phyloP scores from a whole-genome alignment of 2,329 filamentous ascomycete genomes.

The Monosporascus sp. region DNA sequence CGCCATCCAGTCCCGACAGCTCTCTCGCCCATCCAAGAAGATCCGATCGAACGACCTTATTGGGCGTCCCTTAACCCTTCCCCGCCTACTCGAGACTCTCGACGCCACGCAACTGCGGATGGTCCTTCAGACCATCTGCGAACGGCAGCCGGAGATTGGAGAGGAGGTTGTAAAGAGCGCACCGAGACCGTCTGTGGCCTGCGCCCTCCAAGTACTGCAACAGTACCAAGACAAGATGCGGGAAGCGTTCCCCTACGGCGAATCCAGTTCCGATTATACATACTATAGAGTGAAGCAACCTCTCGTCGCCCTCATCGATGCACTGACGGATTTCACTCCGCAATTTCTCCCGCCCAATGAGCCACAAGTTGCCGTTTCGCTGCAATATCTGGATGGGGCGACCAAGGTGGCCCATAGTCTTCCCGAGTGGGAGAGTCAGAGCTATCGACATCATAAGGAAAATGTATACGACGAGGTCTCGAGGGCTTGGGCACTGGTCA shows the following conservation, averaged over 20 bases:
- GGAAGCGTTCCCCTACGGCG: conserved; percentile 78
- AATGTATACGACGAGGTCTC: conserved; percentile 95
- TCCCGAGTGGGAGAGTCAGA: conserved; percentile 83
- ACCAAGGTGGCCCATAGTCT: conserved; percentile 86
- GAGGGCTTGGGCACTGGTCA: conserved; percentile 86
- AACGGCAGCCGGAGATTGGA: conserved; percentile 79
- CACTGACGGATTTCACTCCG: conserved; percentile 88
- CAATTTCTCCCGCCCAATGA: conserved; percentile 94
- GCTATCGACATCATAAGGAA: conserved; percentile 88
- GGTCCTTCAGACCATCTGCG: conserved; percentile 86
- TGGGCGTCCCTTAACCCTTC: conserved; percentile 50
- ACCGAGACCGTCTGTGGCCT: conserved; percentile 78
- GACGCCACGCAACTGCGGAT: conserved; percentile 78
- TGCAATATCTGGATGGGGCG: conserved; percentile 83
- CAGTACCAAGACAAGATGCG: conserved; percentile 77
- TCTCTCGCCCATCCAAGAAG: conserved; percentile 63
- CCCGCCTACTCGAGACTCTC: conserved; percentile 87
- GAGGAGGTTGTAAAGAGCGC: conserved; percentile 79
- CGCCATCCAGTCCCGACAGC: conserved; percentile 62
- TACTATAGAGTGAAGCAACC: conserved; percentile 88
- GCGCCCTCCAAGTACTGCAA: conserved; percentile 72
- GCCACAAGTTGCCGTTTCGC: conserved; percentile 72
- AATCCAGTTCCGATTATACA: conserved; percentile 82
- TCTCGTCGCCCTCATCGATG: conserved; percentile 75
- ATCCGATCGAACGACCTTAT: conserved; percentile 58